Evolutionary conservation across 1,139 yeast species (phyloP), one percentile per base, ranked within the genome.

Genomic region (Nakaseomyces delphensis): DNA sequence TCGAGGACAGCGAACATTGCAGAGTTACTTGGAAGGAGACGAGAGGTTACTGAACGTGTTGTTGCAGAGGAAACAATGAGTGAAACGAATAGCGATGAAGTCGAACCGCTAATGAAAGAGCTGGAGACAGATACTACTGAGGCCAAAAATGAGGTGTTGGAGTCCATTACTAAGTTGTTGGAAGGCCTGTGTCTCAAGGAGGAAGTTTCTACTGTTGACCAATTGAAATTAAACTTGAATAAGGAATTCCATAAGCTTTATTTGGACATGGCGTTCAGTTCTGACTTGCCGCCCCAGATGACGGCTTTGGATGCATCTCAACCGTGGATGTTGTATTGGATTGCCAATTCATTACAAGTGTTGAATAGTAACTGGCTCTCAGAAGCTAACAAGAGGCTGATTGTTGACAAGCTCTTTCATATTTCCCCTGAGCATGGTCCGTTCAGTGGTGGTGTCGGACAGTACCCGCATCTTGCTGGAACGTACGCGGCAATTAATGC

Each of bases 311-410:
- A 91, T 62, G 91, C 96, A 0, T 83, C 94, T 19, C 89, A 83
- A 48, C 80, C 95, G 0, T 93, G 98, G 98, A 66, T 91, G 61
- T 49, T 83, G 2, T 89, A 84, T 61, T 91, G 98, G 98, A 64
- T 82, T 2, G 55, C 75, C 33, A 87, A 86, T 57, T 69, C 87
- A 0, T 51, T 72, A 38, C 52, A 60, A 4, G 44, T 76, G 2
- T 49, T 79, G 19, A 69, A 68, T 0, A 57, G 47, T 3, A 56
- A 54, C 0, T 42, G 62, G 16, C 46, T 57, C 5, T 38, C 49
- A 9, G 53, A 62, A 46, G 43, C 51, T 10, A 40, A 42, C 42
- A 45, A 56, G 52, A 36, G 45, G n/a, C 42, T 49, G 13, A 52
- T 60, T 2, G 44, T 44, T 3, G 44, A 48, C 21, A 60, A 59